A percentile compares a stretch with the other conserved stretches of the same genome.
phyloP scores from a whole-genome alignment of 2,329 filamentous ascomycete genomes.

The Biscogniauxia marginata region DNA sequence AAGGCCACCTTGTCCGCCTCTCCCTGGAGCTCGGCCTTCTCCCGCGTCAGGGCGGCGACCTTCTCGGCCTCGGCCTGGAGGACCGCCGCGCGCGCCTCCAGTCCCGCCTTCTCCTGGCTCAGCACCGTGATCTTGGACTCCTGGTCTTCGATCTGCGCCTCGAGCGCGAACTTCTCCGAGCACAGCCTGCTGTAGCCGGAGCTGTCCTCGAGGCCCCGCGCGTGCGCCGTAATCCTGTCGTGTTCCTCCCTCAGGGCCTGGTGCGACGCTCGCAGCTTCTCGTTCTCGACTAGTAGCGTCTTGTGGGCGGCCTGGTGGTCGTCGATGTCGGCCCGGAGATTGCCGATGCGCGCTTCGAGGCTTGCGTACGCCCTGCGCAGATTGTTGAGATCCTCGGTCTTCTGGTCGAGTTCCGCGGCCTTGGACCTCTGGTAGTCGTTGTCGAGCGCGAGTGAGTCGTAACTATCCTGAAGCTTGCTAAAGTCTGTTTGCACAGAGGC shows the following conservation, averaged over 20 bases:
- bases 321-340: constrained; percentile 27
- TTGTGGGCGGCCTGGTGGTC: constrained; percentile 22
- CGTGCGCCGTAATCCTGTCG: constrained; percentile 20
- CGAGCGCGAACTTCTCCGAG: constrained; percentile 26
- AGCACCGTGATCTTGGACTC: constrained; percentile 8
- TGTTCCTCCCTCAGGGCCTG: constrained; percentile 22
- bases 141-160: constrained; percentile 10
- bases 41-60: constrained; percentile 13
- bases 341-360: constrained; percentile 25
- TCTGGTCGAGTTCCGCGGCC: constrained; percentile 23
- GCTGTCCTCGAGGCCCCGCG: constrained; percentile 25
- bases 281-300: constrained; percentile 20
- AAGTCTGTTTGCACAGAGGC: constrained; percentile 22
- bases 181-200: constrained; percentile 20
- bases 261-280: constrained; percentile 18
- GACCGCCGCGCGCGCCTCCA: constrained; percentile 3
- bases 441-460: constrained; percentile 23
- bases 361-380: constrained; percentile 26
- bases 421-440: constrained; percentile 25
- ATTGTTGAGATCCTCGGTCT: constrained; percentile 25
- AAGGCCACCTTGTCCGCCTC: constrained; percentile 22
- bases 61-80: constrained; percentile 16
- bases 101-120: constrained; percentile 3
- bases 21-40: constrained; percentile 22
- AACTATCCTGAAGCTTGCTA: constrained; percentile 18